Evolutionary conservation across 192 early-diverging fungal species (phyloP), one percentile per base, ranked within the genome.

Genomic region (Coemansia sp.): DNA sequence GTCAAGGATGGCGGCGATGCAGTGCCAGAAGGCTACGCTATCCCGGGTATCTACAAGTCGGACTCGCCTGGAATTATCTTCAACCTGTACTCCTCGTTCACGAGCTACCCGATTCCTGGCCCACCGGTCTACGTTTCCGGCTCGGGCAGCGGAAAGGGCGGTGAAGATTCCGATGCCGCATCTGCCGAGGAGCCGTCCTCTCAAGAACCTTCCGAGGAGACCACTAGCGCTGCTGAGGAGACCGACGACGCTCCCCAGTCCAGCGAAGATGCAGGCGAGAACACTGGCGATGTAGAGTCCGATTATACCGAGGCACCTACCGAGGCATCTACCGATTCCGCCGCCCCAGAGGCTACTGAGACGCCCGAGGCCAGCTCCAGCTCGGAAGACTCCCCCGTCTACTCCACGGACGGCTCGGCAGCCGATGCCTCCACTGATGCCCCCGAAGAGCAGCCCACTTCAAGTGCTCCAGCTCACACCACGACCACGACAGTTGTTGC

Each of bases 51-150:
- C 11, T 70, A 70, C 52, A 70, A 58, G 28, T 11, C 55, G 0
- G 40, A 51, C 17, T 37, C 42, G 16, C 67, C 67, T 12, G 67
- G 67, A 0, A 53, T 70, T 20, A 21, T 70, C 2, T 59, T 70
- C 32, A 44, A 70, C 14, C 31, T 58, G n/a, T 49, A 59, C 50
- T 45, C 28, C 18, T 36, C 48, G n/a, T 53, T 16, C 42, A 20
- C 23, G 2, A 49, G 32, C 40, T 70, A 70, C 28, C 55, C 43
- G 11, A 64, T 70, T 11, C 67, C 67, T 3, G 67, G 67, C 0
- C 67, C 67, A 0, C 51, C 58, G 1, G 53, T 68, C 16, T 68
- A 68, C 23, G 42, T 62, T 43, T n/a, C 58, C 23, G 59, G 59
- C 34, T 20, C 56, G 11, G 58, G 14, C 28, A 44, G 39, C 31